Evolutionary conservation across 495 filamentous ascomycete genomes (phyloP).

Genomic region (Glarea lozoyensis): DNA sequence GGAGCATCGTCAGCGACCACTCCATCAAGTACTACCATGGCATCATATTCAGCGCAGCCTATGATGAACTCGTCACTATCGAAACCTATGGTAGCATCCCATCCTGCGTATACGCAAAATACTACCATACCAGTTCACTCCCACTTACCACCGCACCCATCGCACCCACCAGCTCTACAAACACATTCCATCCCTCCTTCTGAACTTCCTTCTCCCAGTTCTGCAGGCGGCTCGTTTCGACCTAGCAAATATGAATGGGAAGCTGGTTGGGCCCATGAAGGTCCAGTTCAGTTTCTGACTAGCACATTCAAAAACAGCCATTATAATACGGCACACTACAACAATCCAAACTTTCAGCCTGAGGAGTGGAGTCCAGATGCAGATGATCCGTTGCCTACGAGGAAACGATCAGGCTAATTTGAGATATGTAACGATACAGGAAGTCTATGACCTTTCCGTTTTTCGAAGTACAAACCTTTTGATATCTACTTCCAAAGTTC

Average conservation of each 20-base stretch:
- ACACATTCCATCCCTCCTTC: conserved; percentile 3
- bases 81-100: conserved; percentile 16
- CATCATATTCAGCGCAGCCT: conserved; percentile 33
- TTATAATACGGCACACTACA: conserved; percentile 77
- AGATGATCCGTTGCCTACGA: conserved; percentile 9
- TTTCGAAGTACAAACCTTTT: no score
- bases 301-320: conserved; percentile 52
- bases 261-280: conserved; percentile 35
- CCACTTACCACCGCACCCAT: conserved; percentile 24
- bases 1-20: conserved; percentile 19
- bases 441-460: no score
- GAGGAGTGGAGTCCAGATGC: conserved; percentile 38
- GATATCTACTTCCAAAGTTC: no score
- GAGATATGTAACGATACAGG: no score
- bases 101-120: conserved; percentile 19
- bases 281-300: conserved; percentile 40
- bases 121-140: conserved; percentile 26
- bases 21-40: conserved; percentile 26
- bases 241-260: conserved; percentile 28
- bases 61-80: conserved; percentile 26
- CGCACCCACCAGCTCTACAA: conserved; percentile 9
- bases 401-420: background rate
- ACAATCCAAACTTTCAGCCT: conserved; percentile 77
- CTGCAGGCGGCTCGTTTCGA: conserved; percentile 20
- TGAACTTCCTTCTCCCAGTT: conserved; percentile 12